Percentiles rank a stretch among this genome's conserved stretches.
Evolutionary conservation across 805 yeast species (phyloP).

Genomic region (Metschnikowia rubicola): DNA sequence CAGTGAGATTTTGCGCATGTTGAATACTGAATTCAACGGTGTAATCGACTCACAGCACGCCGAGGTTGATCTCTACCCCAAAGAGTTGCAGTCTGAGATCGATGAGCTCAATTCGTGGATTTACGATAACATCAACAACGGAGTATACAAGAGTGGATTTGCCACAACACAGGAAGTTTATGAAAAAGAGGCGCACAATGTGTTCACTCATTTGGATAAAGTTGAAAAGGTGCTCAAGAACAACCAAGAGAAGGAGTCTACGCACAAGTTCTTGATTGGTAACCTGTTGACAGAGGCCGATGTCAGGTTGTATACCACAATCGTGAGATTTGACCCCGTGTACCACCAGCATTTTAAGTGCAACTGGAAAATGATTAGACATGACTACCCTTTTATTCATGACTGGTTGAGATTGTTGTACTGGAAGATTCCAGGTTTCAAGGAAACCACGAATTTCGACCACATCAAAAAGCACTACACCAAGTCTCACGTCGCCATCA

Average conservation of each 20-base stretch:
- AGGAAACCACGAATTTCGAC: slow-evolving; percentile 76
- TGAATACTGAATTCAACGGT: slow-evolving; percentile 71
- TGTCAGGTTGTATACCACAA: slow-evolving; percentile 79
- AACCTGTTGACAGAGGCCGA: slow-evolving; percentile 84
- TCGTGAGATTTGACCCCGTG: slow-evolving; percentile 87
- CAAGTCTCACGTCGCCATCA: slow-evolving; percentile 74
- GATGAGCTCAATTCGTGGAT: slow-evolving; percentile 81
- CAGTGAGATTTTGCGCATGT: slow-evolving; percentile 81
- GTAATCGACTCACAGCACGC: slow-evolving; percentile 48
- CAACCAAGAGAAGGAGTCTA: slow-evolving; percentile 32
- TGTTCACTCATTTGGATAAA: slow-evolving; percentile 67
- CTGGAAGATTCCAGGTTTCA: slow-evolving; percentile 72
- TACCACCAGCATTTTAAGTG: slow-evolving; percentile 96
- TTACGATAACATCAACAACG: slow-evolving; percentile 83
- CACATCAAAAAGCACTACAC: slow-evolving; percentile 93
- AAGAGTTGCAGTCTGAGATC: slow-evolving; percentile 48
- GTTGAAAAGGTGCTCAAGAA: slow-evolving; percentile 58
- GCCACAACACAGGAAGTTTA: slow-evolving; percentile 81
- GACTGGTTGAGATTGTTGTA: slow-evolving; percentile 80
- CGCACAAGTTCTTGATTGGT: slow-evolving; percentile 47
- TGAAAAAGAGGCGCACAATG: slow-evolving; percentile 57
- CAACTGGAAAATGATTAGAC: slow-evolving; percentile 75
- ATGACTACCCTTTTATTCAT: slow-evolving; percentile 74
- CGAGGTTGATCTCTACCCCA: slow-evolving; percentile 61
- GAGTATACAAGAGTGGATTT: slow-evolving; percentile 91